Conservation (phyloP, 805 yeast genomes). For the Ogataea thermomethanolica region DNA sequence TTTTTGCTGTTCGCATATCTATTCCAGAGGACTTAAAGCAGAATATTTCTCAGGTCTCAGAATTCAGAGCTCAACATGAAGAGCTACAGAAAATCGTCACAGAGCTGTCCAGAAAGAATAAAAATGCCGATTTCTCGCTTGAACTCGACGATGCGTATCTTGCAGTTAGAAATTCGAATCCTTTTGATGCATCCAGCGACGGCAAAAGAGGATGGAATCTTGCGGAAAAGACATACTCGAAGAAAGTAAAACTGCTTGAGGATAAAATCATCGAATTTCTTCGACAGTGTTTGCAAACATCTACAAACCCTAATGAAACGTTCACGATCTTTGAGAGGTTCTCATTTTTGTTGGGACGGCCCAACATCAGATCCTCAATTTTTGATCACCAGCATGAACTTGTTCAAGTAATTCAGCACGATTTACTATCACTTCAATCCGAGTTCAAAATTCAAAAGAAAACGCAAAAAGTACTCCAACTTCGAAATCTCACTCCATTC, state of each 20-base stretch:
- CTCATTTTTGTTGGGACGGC: constrained; percentile 46
- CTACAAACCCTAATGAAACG: constrained; percentile 45
- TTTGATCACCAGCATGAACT: constrained; percentile 56
- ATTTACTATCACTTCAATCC: constrained; percentile 41
- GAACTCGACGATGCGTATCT: constrained; percentile 42
- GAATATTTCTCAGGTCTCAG: constrained; percentile 39
- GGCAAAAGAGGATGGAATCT: constrained; percentile 40
- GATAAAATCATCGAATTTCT: constrained; percentile 40
- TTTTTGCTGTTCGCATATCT: constrained; percentile 59
- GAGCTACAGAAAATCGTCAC: constrained; percentile 35
- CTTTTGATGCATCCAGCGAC: constrained; percentile 36
- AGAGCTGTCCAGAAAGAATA: constrained; percentile 5
- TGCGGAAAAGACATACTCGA: constrained; percentile 41
- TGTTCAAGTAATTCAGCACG: constrained; percentile 45
- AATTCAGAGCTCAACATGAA: constrained; percentile 53
- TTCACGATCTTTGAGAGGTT: constrained; percentile 49
- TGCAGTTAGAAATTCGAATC: constrained; percentile 36
- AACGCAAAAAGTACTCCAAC: constrained; percentile 33
- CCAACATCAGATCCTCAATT: constrained; percentile 53
- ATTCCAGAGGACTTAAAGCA: constrained; percentile 40
- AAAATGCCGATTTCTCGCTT: constrained; percentile 21
- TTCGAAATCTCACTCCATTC: constrained; percentile 46
- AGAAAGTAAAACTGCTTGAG: constrained; percentile 44
- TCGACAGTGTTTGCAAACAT: constrained; percentile 36
- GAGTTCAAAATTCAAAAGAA: constrained; percentile 33